Conservation (phyloP, 2,329 filamentous ascomycete genomes). For the Colletotrichum siamense region DNA sequence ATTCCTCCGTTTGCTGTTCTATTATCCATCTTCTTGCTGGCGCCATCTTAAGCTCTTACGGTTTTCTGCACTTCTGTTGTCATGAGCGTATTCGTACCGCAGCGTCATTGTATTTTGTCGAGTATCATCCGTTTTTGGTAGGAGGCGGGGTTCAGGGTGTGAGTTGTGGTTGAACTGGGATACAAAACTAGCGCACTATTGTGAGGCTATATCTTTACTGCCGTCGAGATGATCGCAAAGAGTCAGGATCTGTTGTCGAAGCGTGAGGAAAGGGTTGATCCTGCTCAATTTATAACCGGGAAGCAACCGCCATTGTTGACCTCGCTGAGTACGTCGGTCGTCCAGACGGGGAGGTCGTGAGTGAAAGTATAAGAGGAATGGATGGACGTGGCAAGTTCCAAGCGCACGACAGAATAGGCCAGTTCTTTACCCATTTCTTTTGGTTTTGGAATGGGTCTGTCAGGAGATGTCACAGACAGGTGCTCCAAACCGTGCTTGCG, state of each 20-base stretch:
- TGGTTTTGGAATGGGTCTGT: neutral
- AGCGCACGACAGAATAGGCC: neutral
- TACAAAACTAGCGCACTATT: too few species aligned
- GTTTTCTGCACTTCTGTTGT: neutral
- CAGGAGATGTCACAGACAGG: accelerated
- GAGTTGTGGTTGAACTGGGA: too few species aligned
- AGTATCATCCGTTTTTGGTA: neutral
- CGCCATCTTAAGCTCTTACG: accelerated
- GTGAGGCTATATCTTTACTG: too few species aligned
- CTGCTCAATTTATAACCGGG: neutral
- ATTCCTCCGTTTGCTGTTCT: neutral
- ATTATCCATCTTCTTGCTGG: accelerated
- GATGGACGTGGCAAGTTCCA: accelerated
- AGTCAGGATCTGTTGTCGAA: too few species aligned
- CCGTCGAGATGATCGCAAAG: too few species aligned
- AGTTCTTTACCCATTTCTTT: too few species aligned
- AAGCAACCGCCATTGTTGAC: accelerated
- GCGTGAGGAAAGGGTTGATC: neutral
- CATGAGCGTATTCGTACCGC: accelerated
- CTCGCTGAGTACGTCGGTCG: neutral
- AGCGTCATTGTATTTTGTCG: accelerated
- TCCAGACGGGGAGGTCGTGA: neutral
- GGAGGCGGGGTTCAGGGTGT: too few species aligned
- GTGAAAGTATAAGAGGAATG: neutral
- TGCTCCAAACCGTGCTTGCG: neutral